A percentile compares a stretch with the other conserved stretches of the same genome.
Evolutionary conservation across 768 basidiomycete species (phyloP).

Genomic region (Crepidotus variabilis): DNA sequence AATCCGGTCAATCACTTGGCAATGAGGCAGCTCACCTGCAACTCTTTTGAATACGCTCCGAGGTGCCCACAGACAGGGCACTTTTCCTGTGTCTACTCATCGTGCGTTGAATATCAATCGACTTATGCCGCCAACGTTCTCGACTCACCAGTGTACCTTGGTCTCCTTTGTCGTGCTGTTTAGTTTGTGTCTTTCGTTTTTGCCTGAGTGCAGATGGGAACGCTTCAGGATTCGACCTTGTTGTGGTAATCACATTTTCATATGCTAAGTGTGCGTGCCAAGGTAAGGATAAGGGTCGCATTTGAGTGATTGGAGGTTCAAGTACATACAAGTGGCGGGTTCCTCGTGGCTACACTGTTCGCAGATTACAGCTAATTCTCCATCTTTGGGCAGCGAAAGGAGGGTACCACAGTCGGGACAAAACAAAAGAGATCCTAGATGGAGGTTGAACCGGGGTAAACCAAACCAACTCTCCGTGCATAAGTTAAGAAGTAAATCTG

Average conservation of each 20-base stretch:
- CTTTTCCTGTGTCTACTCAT: conserved; percentile 74
- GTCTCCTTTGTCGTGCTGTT: conserved; percentile 67
- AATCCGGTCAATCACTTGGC: not conserved
- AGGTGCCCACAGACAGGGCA: conserved; percentile 85
- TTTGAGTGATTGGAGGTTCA: not conserved
- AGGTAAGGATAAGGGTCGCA: not conserved
- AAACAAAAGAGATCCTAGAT: conserved; percentile 83
- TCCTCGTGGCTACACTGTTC: conserved; percentile 88
- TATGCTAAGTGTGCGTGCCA: conserved; percentile 54
- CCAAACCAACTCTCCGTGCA: not conserved
- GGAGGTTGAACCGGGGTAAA: not conserved
- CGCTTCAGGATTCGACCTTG: conserved; percentile 89
- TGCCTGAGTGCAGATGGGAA: conserved; percentile 88
- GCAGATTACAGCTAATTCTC: conserved; percentile 73
- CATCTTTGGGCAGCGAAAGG: conserved; percentile 74
- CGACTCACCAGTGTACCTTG: conserved; percentile 48
- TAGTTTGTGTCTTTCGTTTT: conserved; percentile 87
- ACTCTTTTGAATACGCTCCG: conserved; percentile 85
- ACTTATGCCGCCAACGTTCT: not conserved
- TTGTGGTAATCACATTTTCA: conserved; percentile 86
- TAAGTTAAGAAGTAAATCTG: conserved; percentile 10
- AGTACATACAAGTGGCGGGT: conserved; percentile 77
- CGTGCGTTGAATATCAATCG: not conserved
- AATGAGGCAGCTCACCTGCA: conserved; percentile 53
- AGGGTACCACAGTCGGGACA: conserved; percentile 93